Evolutionary conservation across 768 basidiomycete genomes (phyloP), one percentile per base, ranked within the genome.

Genomic region (Auriscalpium orientale): DNA sequence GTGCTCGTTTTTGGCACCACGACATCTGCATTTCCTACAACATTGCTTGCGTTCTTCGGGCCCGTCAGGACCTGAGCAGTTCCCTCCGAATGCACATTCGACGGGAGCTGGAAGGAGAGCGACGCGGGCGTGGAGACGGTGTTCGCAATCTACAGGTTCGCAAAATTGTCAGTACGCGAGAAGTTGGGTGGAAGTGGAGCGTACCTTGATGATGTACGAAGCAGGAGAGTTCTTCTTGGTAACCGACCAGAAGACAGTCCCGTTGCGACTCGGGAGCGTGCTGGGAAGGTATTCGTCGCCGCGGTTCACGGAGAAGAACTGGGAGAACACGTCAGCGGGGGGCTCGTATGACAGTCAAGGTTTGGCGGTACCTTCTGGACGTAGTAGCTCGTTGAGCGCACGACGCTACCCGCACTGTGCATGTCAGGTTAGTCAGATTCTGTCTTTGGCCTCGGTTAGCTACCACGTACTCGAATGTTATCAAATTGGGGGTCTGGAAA

Each of bases 291-390:
- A 86, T 60, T 77, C 76, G 44, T 83, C 80, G 6, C 85, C 85
- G 43, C 78, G 70, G 65, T 85, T 82, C n/a, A 75, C 58, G 54
- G 81, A 80, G 71, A 87, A 87, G 37, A 87, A 72, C 84, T 87
- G 58, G 15, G 20, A 16, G 55, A 13, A n/a, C 10, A 7, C 20
- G 21, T 22, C 28, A 28, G 28, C 7, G 28, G 28, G 48, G 21
- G 21, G 28, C 7, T 28, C 28, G 28, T 28, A 7, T 43, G 11
- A 5, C 21, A 35, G 10, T 8, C 12, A 35, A 12, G n/a, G 1
- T 38, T 28, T 1, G 18, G n/a, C 6, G 13, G 82, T 5, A 28
- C 83, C 74, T 83, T 77, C 61, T 86, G 84, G 2, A 77, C 77
- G 56, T 82, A 81, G 68, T 76, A 87, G 55, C 80, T 82, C 0